phyloP scores from a whole-genome alignment of 257 asterid genomes.

The Penstemon eatonii region DNA sequence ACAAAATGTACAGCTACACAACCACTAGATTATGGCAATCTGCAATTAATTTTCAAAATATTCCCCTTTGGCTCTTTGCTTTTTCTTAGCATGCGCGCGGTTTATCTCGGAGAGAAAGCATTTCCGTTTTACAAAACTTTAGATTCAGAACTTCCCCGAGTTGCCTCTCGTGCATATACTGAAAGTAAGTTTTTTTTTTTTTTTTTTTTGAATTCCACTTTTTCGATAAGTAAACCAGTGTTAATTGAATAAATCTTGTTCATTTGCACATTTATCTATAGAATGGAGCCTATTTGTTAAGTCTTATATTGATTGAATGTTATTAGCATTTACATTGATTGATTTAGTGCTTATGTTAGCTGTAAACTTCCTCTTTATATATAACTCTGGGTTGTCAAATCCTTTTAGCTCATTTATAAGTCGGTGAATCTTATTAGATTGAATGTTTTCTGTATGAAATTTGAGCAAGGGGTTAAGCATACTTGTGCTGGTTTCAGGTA shows the following conservation, averaged over 20 bases:
- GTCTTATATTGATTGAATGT: not conserved
- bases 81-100: slow-evolving; percentile 25
- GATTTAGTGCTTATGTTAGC: slow-evolving; percentile 17
- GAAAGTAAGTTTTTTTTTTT: slow-evolving; percentile 18
- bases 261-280: slow-evolving; percentile 2
- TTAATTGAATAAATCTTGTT: slow-evolving; percentile 1
- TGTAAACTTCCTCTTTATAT: slow-evolving; percentile 10
- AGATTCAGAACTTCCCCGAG: slow-evolving; percentile 31
- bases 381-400: slow-evolving; percentile 3
- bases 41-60: slow-evolving; percentile 6
- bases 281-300: slow-evolving; percentile 13
- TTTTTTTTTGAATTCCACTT: not conserved
- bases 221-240: not conserved
- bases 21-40: slow-evolving; percentile 1
- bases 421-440: not conserved
- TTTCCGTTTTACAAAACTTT: slow-evolving; percentile 22
- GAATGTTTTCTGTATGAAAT: not conserved
- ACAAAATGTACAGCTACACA: slow-evolving; percentile 5
- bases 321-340: not conserved
- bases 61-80: slow-evolving; percentile 24
- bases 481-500: slow-evolving; percentile 37
- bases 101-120: slow-evolving; percentile 32
- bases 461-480: not conserved
- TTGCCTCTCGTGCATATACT: slow-evolving; percentile 11
- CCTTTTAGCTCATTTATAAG: not conserved